Conservation (phyloP, 2,329 filamentous ascomycete genomes). For the Penicillium sp. region DNA sequence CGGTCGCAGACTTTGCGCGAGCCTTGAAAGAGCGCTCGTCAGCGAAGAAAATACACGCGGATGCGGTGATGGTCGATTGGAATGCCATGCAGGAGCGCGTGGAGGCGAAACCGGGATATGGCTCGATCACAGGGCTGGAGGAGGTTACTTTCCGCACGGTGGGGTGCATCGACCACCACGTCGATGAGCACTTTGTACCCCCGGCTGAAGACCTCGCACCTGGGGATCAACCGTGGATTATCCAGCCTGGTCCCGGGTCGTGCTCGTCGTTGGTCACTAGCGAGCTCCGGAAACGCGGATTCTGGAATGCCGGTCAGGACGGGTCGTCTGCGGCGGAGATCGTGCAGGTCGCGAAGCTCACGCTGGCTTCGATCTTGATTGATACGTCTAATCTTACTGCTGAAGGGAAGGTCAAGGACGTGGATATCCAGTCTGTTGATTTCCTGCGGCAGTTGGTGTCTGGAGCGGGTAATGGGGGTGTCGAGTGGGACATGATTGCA, state of each 20-base stretch:
- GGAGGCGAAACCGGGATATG: conserved; percentile 49
- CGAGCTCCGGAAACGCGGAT: conserved; percentile 50
- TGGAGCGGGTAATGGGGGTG: conserved; percentile 8
- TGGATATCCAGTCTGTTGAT: conserved; percentile 52
- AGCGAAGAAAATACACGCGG: conserved; percentile 16
- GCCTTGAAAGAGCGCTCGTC: conserved; percentile 17
- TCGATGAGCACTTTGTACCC: conserved; percentile 58
- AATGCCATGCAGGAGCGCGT: conserved; percentile 47
- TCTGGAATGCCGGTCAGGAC: conserved; percentile 31
- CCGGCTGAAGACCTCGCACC: conserved; percentile 34
- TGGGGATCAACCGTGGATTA: conserved; percentile 50
- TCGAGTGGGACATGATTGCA: conserved; percentile 48
- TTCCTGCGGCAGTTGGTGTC: conserved; percentile 56
- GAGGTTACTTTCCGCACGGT: conserved; percentile 45
- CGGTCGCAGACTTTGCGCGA: conserved; percentile 42
- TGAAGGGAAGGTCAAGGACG: conserved; percentile 48
- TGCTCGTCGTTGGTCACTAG: conserved; percentile 61
- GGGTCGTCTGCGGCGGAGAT: conserved; percentile 40
- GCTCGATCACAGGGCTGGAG: conserved; percentile 52
- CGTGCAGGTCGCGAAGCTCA: conserved; percentile 41
- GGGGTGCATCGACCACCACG: conserved; percentile 65
- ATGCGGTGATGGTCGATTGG: conserved; percentile 49
- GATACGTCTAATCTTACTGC: conserved; percentile 50
- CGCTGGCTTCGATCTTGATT: conserved; percentile 46
- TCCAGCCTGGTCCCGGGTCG: conserved; percentile 58